These are phyloP conservation scores for Calycina herbarum DNA, from an alignment of 2,329 filamentous ascomycete species.

Conservation along the genomic window DNA sequence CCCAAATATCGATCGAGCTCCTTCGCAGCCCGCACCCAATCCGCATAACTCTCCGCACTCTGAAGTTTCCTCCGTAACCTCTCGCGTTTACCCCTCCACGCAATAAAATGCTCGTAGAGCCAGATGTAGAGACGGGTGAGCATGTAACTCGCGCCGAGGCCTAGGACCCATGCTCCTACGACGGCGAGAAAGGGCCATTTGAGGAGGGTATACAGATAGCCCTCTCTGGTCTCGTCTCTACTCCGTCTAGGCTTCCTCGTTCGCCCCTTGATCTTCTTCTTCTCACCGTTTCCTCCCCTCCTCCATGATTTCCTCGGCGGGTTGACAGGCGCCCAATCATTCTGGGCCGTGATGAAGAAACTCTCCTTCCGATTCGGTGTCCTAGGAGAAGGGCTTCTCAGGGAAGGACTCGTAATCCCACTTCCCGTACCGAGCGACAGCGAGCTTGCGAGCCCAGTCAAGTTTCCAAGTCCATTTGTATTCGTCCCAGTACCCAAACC, in stretches of 20 bases:
- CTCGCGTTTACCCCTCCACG: slow-evolving; percentile 82
- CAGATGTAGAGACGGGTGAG: slow-evolving; percentile 86
- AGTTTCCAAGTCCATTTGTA: too few species aligned
- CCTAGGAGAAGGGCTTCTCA: not conserved
- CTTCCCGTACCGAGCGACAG: too few species aligned
- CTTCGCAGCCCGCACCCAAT: slow-evolving; percentile 80
- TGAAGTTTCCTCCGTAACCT: slow-evolving; percentile 70
- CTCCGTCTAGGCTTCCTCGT: slow-evolving; percentile 45
- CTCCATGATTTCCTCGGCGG: slow-evolving; percentile 29
- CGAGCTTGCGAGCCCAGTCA: not conserved
- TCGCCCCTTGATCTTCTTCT: slow-evolving; percentile 43
- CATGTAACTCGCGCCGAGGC: slow-evolving; percentile 73
- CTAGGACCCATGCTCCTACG: slow-evolving; percentile 77
- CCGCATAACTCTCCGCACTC: slow-evolving; percentile 70
- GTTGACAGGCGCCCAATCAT: slow-evolving; percentile 92
- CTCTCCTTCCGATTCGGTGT: slow-evolving; percentile 24
- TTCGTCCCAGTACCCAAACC: too few species aligned
- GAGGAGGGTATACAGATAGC: slow-evolving; percentile 81
- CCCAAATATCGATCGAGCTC: slow-evolving; percentile 79
- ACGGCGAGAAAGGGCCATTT: slow-evolving; percentile 89
- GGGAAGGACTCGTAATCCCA: not conserved
- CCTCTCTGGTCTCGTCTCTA: slow-evolving; percentile 92
- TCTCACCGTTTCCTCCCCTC: slow-evolving; percentile 35
- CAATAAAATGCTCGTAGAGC: slow-evolving; percentile 85
- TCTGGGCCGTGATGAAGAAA: slow-evolving; percentile 79